Percentiles rank a stretch among this genome's conserved stretches.
Evolutionary conservation across 2,329 filamentous ascomycete genomes (phyloP).

Genomic region (Sporothrix sp.): DNA sequence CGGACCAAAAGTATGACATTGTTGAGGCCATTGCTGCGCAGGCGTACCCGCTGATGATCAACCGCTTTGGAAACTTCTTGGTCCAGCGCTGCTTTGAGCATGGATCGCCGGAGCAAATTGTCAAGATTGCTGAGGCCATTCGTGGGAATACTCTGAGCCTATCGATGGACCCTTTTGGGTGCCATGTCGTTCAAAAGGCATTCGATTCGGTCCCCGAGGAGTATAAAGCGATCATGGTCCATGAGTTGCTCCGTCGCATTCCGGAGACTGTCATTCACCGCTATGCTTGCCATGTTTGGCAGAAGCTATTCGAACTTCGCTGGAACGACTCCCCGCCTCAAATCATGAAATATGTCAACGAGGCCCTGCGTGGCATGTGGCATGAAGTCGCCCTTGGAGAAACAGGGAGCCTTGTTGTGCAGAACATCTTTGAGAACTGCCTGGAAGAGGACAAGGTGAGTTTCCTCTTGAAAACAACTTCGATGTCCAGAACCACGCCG

Average conservation of each 20-base stretch:
- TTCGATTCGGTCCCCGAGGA: conserved; percentile 97
- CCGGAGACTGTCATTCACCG: conserved; percentile 97
- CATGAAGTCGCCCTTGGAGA: conserved; percentile 95
- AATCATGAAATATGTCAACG: conserved; percentile 98
- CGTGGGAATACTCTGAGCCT: conserved; percentile 87
- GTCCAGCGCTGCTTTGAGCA: conserved; percentile 99
- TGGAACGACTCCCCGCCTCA: conserved; percentile 93
- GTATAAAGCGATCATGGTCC: conserved; percentile 98
- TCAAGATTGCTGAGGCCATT: conserved; percentile 89
- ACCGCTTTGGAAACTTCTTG: conserved; percentile 96
- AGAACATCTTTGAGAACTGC: conserved; percentile 99
- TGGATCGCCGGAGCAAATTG: conserved; percentile 85
- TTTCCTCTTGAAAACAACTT: background rate
- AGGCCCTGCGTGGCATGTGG: conserved; percentile 93
- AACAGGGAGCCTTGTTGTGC: conserved; percentile 93
- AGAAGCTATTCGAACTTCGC: conserved; percentile 95
- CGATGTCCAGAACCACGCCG: background rate
- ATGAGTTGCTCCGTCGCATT: conserved; percentile 87
- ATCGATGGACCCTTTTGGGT: conserved; percentile 98
- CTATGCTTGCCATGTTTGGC: conserved; percentile 98
- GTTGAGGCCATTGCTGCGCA: conserved; percentile 93
- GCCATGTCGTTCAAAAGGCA: conserved; percentile 96
- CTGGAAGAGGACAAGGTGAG: conserved; percentile 93
- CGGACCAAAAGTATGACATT: conserved; percentile 94
- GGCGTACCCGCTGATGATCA: conserved; percentile 93